phyloP scores from a whole-genome alignment of 139 green algal species.

The Deuterostichococcus epilithicus region DNA sequence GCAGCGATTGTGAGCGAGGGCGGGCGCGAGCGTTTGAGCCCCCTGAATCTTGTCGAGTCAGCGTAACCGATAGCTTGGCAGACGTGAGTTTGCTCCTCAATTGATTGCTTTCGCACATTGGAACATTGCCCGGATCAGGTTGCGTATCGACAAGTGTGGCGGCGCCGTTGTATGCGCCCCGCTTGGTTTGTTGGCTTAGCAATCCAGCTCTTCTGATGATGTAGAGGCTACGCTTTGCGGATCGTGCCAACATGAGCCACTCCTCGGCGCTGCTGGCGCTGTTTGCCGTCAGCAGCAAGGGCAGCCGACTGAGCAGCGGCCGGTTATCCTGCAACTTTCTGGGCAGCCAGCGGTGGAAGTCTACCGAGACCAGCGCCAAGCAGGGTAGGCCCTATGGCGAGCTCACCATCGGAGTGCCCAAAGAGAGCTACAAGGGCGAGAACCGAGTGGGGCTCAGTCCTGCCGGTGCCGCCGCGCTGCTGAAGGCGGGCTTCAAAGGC shows the following conservation, averaged over 20 bases:
- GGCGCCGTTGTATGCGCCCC: no score
- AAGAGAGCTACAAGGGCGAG: conserved; percentile 60
- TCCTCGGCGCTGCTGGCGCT: background rate
- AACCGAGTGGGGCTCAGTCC: conserved; percentile 70
- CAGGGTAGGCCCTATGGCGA: background rate
- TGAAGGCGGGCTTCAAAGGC: conserved; percentile 74
- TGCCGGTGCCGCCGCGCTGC: conserved; percentile 41
- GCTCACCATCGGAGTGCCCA: conserved; percentile 50
- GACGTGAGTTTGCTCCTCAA: no score
- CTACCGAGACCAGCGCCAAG: background rate
- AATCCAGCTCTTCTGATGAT: no score
- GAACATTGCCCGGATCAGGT: no score
- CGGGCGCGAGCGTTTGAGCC: no score
- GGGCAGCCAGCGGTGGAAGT: background rate
- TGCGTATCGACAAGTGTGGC: no score
- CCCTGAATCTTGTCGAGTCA: no score
- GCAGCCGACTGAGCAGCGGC: background rate
- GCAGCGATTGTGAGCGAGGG: no score
- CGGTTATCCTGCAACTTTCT: background rate
- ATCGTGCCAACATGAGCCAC: background rate
- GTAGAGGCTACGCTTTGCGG: background rate
- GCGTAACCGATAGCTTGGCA: no score
- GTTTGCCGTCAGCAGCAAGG: background rate
- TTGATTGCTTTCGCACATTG: no score
- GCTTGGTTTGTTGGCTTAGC: no score